These are phyloP conservation scores for Ogataea corticis DNA, from an alignment of 805 yeast genomes.

Conservation along the genomic window DNA sequence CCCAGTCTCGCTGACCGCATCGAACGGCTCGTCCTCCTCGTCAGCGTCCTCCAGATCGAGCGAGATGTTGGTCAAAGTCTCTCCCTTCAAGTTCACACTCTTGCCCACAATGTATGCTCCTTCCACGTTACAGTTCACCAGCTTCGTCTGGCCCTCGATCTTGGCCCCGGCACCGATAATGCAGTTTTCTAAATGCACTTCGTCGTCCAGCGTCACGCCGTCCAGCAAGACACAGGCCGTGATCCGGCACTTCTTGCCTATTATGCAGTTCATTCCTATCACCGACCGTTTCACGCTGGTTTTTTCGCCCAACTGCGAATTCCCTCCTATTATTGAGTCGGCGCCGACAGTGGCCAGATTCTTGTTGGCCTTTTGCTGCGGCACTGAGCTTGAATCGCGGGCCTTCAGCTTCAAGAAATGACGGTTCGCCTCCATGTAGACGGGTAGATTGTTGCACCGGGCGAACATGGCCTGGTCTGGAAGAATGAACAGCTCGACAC, in stretches of 20 bases:
- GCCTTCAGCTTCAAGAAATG: slow-evolving; percentile 69
- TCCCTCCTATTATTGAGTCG: slow-evolving; percentile 76
- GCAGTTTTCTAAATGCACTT: slow-evolving; percentile 78
- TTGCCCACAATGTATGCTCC: slow-evolving; percentile 68
- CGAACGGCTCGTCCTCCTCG: slow-evolving; percentile 1
- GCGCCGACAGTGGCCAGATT: slow-evolving; percentile 77
- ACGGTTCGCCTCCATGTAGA: slow-evolving; percentile 89
- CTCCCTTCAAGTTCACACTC: slow-evolving; percentile 47
- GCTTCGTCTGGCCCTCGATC: slow-evolving; percentile 63
- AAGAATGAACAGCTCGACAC: slow-evolving; percentile 67
- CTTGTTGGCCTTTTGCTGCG: slow-evolving; percentile 29
- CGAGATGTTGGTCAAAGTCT: slow-evolving; percentile 37
- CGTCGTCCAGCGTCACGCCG: slow-evolving; percentile 75
- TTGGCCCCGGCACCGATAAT: slow-evolving; percentile 71
- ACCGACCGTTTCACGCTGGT: slow-evolving; percentile 86
- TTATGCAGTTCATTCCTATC: slow-evolving; percentile 67
- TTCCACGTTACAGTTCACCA: slow-evolving; percentile 84
- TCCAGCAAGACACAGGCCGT: slow-evolving; percentile 83
- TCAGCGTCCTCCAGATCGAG: slow-evolving; percentile 32
- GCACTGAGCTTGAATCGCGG: slow-evolving; percentile 24
- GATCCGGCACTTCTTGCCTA: slow-evolving; percentile 85
- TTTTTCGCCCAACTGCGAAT: slow-evolving; percentile 71
- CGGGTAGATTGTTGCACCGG: slow-evolving; percentile 74
- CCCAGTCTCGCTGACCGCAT: slow-evolving; percentile 23
- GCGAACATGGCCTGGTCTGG: slow-evolving; percentile 72